Evolutionary conservation across 208 protist species (phyloP), one percentile per base, ranked within the genome.

Genomic region (Novymonas esmeraldas): DNA sequence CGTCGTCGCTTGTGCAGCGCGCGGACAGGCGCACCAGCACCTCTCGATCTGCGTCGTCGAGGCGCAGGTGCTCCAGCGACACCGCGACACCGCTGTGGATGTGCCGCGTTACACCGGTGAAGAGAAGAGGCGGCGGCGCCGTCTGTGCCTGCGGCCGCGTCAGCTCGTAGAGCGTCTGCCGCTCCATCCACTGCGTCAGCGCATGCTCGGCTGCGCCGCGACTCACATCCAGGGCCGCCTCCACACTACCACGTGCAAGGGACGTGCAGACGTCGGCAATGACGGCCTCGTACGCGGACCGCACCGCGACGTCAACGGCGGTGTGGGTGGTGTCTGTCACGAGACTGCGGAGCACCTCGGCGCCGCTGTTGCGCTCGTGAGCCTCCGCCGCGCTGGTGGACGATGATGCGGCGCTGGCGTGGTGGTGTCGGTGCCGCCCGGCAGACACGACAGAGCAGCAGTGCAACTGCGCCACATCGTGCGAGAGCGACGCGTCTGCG

Each of bases 1-100:
- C 57, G 11, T 52, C 72, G 16, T 89, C 34, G 61, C 59, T 75
- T 28, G 77, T 50, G 14, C 52, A 9, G 20, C 52, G 67, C 34
- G 45, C 60, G 11, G 72, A 34, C 5, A 86, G 64, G 28, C 28
- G 14, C 10, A 46, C 60, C 22, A 84, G 64, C 6, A 54, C 64
- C 9, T 54, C 39, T 0, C 55, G 45, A 46, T 94, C 88, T 2
- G 79, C 76, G 24, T 74, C 74, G 41, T 87, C 80, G 46, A 84
- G 54, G 2, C 29, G 41, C 22, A 94, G 48, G 2, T 29, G 16
- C 13, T 48, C 61, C 33, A 84, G 48, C 14, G 68, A 56, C 9
- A 75, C 83, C 2, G 80, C 61, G 4, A 67, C 75, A 14, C 74
- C 54, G 41, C 41, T 56, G 6, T 45, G 73, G 31, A 94, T 80